Evolutionary conservation across 306 rosid genomes (phyloP).

Genomic region (Macrotyloma uniflorum): DNA sequence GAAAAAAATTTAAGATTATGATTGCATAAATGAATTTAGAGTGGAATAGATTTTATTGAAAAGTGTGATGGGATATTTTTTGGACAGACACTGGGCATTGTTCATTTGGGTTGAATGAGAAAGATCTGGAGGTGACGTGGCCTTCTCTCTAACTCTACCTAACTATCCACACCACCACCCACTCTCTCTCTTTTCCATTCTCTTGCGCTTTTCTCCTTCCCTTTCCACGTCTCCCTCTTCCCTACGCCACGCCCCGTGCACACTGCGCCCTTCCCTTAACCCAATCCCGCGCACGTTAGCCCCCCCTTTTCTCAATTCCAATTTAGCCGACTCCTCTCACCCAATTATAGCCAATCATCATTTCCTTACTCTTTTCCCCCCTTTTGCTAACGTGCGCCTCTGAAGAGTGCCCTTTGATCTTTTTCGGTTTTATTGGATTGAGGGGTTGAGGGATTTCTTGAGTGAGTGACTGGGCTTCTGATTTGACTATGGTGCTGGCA

Average conservation of each 20-base stretch:
- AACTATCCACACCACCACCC: slow-evolving; percentile 47
- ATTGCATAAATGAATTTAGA: neutral
- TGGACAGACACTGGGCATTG: neutral
- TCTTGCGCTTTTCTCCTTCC: slow-evolving; percentile 47
- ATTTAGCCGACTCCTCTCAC: neutral
- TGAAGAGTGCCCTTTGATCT: slow-evolving; percentile 20
- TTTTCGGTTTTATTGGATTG: neutral
- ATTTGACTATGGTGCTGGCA: neutral
- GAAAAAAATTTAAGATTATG: too few relatives aligned
- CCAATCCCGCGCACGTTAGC: slow-evolving; percentile 36
- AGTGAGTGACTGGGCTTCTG: neutral
- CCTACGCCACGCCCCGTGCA: slow-evolving; percentile 4
- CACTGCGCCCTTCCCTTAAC: neutral
- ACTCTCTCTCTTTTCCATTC: neutral
- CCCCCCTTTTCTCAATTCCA: neutral
- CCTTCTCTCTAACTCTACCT: slow-evolving; percentile 54
- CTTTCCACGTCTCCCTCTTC: slow-evolving; percentile 42
- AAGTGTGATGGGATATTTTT: slow-evolving; percentile 7
- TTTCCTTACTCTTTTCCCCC: too few relatives aligned
- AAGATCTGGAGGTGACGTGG: slow-evolving; percentile 60
- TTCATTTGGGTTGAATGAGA: neutral
- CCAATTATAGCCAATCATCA: neutral
- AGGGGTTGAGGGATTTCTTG: too few relatives aligned
- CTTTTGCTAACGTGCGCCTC: slow-evolving; percentile 53
- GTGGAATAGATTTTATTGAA: neutral